Evolutionary conservation across 257 asterid species (phyloP).

Genomic region (Dorcoceras hygrometricum): DNA sequence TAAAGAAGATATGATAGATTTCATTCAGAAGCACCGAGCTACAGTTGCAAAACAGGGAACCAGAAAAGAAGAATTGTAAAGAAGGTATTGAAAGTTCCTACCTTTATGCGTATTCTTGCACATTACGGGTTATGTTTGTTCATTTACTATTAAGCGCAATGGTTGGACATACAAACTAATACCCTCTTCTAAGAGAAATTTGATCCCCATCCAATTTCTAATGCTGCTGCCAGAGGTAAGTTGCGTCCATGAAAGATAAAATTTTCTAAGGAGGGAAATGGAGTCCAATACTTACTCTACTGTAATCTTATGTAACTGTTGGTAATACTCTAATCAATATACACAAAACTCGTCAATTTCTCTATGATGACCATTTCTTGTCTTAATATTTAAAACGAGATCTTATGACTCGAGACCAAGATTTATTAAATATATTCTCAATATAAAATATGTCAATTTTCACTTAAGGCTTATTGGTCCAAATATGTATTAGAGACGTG

Average conservation of each 20-base stretch:
- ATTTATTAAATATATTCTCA: no score
- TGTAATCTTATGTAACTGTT: no score
- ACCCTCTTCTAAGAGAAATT: neutral
- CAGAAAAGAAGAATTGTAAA: conserved; percentile 65
- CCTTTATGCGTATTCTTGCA: neutral
- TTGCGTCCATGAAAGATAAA: neutral
- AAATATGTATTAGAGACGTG: no score
- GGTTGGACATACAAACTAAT: neutral
- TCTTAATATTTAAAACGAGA: no score
- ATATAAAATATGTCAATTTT: no score
- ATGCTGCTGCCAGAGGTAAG: neutral
- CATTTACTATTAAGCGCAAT: neutral
- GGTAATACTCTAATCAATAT: no score
- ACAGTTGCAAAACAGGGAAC: conserved; percentile 36
- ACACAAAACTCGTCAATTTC: no score
- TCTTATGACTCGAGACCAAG: no score
- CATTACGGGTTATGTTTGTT: neutral
- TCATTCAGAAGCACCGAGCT: conserved; percentile 64
- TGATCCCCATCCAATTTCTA: neutral
- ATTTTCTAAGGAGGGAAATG: no score
- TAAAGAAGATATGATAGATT: conserved; percentile 63
- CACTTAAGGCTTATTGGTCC: no score
- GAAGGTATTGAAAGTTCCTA: conserved; percentile 24
- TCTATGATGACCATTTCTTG: no score
- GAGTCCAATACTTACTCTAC: no score